Percentiles rank a stretch among this genome's conserved stretches.
Conservation (phyloP, 352 stramenopile genomes). For the Phytophthora sansomeana region DNA sequence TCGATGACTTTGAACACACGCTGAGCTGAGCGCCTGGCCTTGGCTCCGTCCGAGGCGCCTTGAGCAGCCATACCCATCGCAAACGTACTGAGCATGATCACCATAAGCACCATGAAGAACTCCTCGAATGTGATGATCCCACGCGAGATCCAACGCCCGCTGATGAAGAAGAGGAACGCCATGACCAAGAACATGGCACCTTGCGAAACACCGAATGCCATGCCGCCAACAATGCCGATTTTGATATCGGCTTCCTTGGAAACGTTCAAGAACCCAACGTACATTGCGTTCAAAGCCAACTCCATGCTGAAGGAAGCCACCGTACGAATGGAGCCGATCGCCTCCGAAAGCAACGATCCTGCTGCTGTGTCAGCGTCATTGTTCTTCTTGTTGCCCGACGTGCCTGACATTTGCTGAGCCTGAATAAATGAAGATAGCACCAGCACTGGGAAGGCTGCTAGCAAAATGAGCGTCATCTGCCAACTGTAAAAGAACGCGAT, state of each 20-base stretch:
- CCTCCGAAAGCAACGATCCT: conserved; percentile 50
- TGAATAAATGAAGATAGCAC: conserved; percentile 38
- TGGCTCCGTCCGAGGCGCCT: conserved; percentile 41
- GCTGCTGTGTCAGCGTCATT: conserved; percentile 62
- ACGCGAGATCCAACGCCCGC: conserved; percentile 58
- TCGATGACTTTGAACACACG: conserved; percentile 51
- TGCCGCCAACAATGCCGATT: conserved; percentile 59
- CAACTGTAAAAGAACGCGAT: conserved; percentile 71
- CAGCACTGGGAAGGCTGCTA: conserved; percentile 46
- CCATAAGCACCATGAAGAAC: conserved; percentile 78
- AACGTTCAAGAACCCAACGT: conserved; percentile 42
- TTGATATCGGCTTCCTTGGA: conserved; percentile 50
- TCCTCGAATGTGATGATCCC: conserved; percentile 71
- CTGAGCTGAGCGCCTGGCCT: conserved; percentile 38
- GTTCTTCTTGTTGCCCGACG: conserved; percentile 50
- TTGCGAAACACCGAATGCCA: conserved; percentile 76
- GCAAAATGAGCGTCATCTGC: conserved; percentile 63
- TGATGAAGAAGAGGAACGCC: conserved; percentile 81
- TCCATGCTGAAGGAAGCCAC: conserved; percentile 73
- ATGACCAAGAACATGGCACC: conserved; percentile 71
- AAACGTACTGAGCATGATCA: conserved; percentile 67
- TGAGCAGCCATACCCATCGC: conserved; percentile 48
- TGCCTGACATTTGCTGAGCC: conserved; percentile 41
- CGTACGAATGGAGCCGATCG: conserved; percentile 58
- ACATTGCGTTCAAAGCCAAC: conserved; percentile 36